Conservation (phyloP, 169 alveolate species). For the Cryptosporidium sp. region DNA sequence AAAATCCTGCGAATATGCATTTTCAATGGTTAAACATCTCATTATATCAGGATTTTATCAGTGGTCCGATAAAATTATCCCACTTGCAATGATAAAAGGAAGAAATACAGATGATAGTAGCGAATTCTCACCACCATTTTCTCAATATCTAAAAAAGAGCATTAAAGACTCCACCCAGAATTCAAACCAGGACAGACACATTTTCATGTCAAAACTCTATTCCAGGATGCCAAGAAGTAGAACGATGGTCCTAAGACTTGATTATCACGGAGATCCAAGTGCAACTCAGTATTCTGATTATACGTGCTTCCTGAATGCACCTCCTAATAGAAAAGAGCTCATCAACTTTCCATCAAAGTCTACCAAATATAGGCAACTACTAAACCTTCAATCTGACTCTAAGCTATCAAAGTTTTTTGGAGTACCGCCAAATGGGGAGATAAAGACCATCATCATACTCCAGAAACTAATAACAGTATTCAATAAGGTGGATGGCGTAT, state of each 20-base stretch:
- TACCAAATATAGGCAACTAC: constrained; percentile 20
- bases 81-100: constrained; percentile 33
- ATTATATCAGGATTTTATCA: constrained; percentile 61
- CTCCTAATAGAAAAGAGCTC: not conserved
- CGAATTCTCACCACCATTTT: constrained; percentile 31
- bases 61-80: constrained; percentile 51
- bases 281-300: constrained; percentile 47
- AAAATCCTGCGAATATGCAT: constrained; percentile 33
- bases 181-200: constrained; percentile 22
- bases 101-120: not conserved
- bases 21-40: constrained; percentile 57
- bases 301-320: constrained; percentile 69
- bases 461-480: constrained; percentile 18
- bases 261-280: constrained; percentile 58
- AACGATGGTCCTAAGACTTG: constrained; percentile 58
- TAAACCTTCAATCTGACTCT: constrained; percentile 23
- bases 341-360: constrained; percentile 32
- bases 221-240: constrained; percentile 70
- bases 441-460: constrained; percentile 23
- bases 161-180: not conserved
- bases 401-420: constrained; percentile 25
- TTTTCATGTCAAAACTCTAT: constrained; percentile 64
- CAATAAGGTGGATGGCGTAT: constrained; percentile 30
- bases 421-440: constrained; percentile 17
- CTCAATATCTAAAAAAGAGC: constrained; percentile 5